These are phyloP conservation scores for Pseudogymnoascus destructans DNA, from an alignment of 2,329 filamentous ascomycete species.

Conservation along the genomic window DNA sequence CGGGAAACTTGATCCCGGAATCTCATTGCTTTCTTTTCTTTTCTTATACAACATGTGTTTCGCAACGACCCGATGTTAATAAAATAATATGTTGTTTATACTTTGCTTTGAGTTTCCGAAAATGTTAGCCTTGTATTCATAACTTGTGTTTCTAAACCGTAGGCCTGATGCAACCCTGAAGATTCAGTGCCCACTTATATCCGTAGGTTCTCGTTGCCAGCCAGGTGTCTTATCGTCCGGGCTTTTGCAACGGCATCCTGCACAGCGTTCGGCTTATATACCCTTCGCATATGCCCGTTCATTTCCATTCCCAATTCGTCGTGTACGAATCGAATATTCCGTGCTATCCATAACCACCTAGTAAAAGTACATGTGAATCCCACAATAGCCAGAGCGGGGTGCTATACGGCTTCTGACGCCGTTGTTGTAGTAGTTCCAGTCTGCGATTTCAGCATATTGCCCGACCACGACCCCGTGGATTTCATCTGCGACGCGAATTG, in stretches of 20 bases:
- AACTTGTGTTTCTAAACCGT: not conserved
- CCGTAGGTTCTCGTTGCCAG: not conserved
- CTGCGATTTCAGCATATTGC: not conserved
- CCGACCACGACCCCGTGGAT: not conserved
- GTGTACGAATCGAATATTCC: not conserved
- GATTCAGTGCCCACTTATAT: not conserved
- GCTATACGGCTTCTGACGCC: not conserved
- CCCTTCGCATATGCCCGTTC: not conserved
- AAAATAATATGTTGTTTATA: conserved; percentile 9
- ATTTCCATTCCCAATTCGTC: not conserved
- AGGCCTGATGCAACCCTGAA: not conserved
- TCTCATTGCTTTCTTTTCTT: conserved; percentile 6
- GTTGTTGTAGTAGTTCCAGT: not conserved
- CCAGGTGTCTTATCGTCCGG: not conserved
- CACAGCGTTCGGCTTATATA: not conserved
- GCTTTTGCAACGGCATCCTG: not conserved
- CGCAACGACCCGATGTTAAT: conserved; percentile 7
- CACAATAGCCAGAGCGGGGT: not conserved
- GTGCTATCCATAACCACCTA: too few relatives aligned
- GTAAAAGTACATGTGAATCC: not conserved
- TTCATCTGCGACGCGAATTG: conserved; percentile 43
- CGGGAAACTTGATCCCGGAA: not conserved
- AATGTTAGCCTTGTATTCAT: not conserved
- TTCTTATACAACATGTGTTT: conserved; percentile 5
- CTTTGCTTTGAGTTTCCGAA: not conserved